Percentiles rank a stretch among this genome's conserved stretches.
Evolutionary conservation across 1,139 yeast genomes (phyloP).

Genomic region (Lodderomyces jiufengensis): DNA sequence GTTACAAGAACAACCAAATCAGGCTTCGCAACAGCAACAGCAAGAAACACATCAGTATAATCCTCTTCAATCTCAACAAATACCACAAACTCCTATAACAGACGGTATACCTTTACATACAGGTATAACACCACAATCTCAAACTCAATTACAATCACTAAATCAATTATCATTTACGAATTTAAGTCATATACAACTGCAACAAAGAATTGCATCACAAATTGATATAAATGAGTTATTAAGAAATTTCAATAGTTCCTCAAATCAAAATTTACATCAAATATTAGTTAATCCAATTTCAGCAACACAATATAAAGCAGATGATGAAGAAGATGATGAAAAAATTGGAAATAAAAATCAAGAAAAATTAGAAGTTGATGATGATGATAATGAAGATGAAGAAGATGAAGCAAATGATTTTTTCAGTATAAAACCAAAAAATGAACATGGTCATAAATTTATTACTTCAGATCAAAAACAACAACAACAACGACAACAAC

Average conservation of each 20-base stretch:
- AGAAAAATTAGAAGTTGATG: conserved; percentile 7
- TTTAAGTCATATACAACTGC: conserved; percentile 6
- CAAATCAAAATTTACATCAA: conserved; percentile 1
- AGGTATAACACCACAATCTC: conserved; percentile 5
- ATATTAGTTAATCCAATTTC: conserved; percentile 5
- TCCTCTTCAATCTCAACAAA: not conserved
- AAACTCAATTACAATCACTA: too few species aligned
- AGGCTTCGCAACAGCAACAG: not conserved
- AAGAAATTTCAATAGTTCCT: conserved; percentile 10
- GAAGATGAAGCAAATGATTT: conserved; percentile 11
- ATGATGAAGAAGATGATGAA: conserved; percentile 9
- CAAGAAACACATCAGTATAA: conserved; percentile 1
- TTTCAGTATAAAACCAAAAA: conserved; percentile 16
- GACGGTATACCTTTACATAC: conserved; percentile 2
- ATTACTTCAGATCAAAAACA: conserved; percentile 6
- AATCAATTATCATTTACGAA: conserved; percentile 3
- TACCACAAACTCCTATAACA: conserved; percentile 2
- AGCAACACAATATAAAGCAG: conserved; percentile 11
- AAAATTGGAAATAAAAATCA: not conserved
- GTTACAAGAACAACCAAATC: not conserved
- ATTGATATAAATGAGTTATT: conserved; percentile 13
- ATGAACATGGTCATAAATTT: conserved; percentile 17
- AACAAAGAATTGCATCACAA: conserved; percentile 10
- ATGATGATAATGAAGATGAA: conserved; percentile 12
- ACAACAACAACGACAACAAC: conserved; percentile 16